Evolutionary conservation across 257 asterid genomes (phyloP), one percentile per base, ranked within the genome.

Genomic region (Apocynum venetum): DNA sequence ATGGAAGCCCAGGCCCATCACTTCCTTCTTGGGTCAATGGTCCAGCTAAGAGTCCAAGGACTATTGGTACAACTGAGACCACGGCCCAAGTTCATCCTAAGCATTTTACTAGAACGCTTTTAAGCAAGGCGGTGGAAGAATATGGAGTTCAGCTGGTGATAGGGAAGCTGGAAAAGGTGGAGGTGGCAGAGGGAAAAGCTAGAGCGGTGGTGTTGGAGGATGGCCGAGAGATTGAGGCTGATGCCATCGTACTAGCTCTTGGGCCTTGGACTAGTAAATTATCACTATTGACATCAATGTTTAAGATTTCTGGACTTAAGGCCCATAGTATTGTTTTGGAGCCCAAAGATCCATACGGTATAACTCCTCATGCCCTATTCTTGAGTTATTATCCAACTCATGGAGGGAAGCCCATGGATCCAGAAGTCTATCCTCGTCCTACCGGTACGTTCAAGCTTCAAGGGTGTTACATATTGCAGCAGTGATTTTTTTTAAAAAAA

Each of bases 71-170:
- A 43, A 78, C 87, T 5, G 88, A 80, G 59, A 90, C 96, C 9
- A 95, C 97, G 82, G 97, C 98, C 66, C 98, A 93, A 82, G 96
- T 95, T 47, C 96, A 95, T 80, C 98, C 98, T 11, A 82, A 80
- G 79, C 82, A 93, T 52, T 91, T 92, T 65, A 90, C 96, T 0
- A 85, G 85, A 80, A 79, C 89, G 10, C 80, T 95, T 75, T 35
- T 86, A 78, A 81, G 83, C 53, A 91, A 89, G 84, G 97, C 97
- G 43, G 89, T 90, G 82, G 90, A 85, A 77, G 89, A 86, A 10
- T 87, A 85, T 55, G 98, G 93, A 1, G 67, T 88, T 78, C 81
- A 86, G 85, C 90, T 95, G 77, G 87, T 91, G 71, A 90, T 85
- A 0, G 97, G 96, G 14, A 93, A 87, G 80, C 77, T 87, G 51